These are phyloP conservation scores for Flaveria ramosissima DNA, from an alignment of 129 eudicot genomes.

Conservation along the genomic window DNA sequence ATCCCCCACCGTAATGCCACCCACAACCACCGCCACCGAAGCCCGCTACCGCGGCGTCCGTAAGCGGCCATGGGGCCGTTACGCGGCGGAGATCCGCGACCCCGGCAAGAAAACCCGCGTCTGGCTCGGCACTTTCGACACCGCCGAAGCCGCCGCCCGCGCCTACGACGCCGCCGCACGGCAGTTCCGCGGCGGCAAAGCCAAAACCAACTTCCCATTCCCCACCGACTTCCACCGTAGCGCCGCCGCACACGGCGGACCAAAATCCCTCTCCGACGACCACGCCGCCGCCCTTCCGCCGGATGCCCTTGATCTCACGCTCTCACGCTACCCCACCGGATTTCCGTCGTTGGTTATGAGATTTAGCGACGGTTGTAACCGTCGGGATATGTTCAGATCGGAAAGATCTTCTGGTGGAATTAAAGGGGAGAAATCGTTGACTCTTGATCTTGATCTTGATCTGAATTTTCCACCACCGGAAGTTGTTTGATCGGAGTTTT, in stretches of 20 bases:
- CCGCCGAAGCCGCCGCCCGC: conserved; percentile 49
- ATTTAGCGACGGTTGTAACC: conserved; percentile 8
- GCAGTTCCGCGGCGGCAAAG: conserved; percentile 51
- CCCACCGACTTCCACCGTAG: background rate
- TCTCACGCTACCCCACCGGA: conserved; percentile 23
- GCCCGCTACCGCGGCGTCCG: conserved; percentile 33
- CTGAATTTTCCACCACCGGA: conserved; percentile 57
- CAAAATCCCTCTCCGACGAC: background rate
- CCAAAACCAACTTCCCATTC: conserved; percentile 48
- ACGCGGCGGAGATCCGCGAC: conserved; percentile 42
- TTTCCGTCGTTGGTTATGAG: conserved; percentile 26
- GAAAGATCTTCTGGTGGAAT: conserved; percentile 1
- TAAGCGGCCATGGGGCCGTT: conserved; percentile 37
- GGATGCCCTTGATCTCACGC: conserved; percentile 44
- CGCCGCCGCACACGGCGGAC: too few relatives aligned
- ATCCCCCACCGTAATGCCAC: conserved; percentile 10
- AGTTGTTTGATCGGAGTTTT: conserved; percentile 27
- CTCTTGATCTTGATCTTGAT: conserved; percentile 43
- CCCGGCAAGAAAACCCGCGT: conserved; percentile 39
- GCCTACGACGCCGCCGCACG: conserved; percentile 60
- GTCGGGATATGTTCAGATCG: conserved; percentile 34
- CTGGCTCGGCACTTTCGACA: conserved; percentile 49
- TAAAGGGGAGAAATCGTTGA: conserved; percentile 20
- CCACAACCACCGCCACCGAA: background rate
- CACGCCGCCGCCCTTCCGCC: conserved; percentile 36